These are phyloP conservation scores for Termitomyces sp. DNA, from an alignment of 768 basidiomycete species.

Conservation along the genomic window DNA sequence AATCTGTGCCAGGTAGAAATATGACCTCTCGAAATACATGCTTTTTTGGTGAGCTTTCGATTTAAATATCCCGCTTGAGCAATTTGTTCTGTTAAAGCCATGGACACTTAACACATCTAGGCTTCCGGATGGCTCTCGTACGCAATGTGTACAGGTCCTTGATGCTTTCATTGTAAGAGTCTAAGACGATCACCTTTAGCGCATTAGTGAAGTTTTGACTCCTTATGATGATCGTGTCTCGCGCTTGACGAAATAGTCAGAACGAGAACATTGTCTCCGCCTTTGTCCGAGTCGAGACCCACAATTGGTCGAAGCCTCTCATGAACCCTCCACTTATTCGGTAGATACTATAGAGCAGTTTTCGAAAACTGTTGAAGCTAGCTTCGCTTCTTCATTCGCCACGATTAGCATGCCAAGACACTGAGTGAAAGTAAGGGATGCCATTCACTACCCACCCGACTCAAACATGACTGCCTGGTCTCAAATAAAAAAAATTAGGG, in stretches of 20 bases:
- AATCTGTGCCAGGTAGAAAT: neutral
- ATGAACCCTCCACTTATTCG: neutral
- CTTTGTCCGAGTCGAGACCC: too few species aligned
- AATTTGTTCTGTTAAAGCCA: neutral
- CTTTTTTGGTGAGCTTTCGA: neutral
- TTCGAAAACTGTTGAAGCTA: neutral
- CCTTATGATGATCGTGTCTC: neutral
- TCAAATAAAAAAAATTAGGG: neutral
- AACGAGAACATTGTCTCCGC: neutral
- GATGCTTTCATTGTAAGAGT: neutral
- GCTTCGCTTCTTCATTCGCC: neutral
- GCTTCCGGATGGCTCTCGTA: too few species aligned
- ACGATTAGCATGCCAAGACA: neutral
- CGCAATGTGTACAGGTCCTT: neutral
- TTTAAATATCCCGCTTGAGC: neutral
- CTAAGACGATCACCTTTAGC: neutral
- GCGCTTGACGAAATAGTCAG: neutral
- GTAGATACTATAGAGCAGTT: neutral
- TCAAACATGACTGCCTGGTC: neutral
- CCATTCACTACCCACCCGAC: neutral
- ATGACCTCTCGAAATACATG: neutral
- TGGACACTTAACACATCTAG: neutral
- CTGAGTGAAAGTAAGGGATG: neutral
- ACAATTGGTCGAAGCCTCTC: neutral
- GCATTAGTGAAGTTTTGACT: neutral